phyloP scores from a whole-genome alignment of 2,329 filamentous ascomycete species.

The Monosporascus sp. region DNA sequence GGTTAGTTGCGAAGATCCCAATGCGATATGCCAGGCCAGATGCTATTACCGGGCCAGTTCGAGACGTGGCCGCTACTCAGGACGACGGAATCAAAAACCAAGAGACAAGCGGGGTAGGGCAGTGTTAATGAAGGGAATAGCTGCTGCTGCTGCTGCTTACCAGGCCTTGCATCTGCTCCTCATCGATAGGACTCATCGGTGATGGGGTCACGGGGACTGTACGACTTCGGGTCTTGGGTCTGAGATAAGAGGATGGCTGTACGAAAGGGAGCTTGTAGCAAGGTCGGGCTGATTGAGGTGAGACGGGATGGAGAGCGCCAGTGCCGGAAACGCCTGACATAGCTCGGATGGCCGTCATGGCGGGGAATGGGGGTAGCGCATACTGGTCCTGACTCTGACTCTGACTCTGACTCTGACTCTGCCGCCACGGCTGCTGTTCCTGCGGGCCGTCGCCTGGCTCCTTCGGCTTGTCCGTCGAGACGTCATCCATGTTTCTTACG shows the following conservation, averaged over 20 bases:
- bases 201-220: slow-evolving; percentile 37
- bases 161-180: slow-evolving; percentile 73
- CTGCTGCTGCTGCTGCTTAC: slow-evolving; percentile 43
- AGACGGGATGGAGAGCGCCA: slow-evolving; percentile 12
- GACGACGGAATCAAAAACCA: slow-evolving; percentile 1
- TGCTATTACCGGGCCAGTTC: not conserved
- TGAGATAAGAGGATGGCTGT: slow-evolving; percentile 55
- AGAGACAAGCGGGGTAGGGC: not conserved
- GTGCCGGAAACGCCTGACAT: not conserved
- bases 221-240: slow-evolving; percentile 34
- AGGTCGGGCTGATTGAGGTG: slow-evolving; percentile 22
- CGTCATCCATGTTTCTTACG: slow-evolving; percentile 18
- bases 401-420: not conserved
- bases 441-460: slow-evolving; percentile 17
- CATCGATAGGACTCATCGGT: slow-evolving; percentile 59
- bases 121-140: not conserved
- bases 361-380: slow-evolving; percentile 6
- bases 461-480: slow-evolving; percentile 15
- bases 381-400: not conserved
- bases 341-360: slow-evolving; percentile 7
- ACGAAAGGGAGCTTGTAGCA: slow-evolving; percentile 52
- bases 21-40: slow-evolving; percentile 1
- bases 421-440: slow-evolving; percentile 3
- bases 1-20: slow-evolving; percentile 2
- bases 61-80: not conserved